Evolutionary conservation across 495 filamentous ascomycete genomes (phyloP).

Genomic region (Tetracladium marchalianum): DNA sequence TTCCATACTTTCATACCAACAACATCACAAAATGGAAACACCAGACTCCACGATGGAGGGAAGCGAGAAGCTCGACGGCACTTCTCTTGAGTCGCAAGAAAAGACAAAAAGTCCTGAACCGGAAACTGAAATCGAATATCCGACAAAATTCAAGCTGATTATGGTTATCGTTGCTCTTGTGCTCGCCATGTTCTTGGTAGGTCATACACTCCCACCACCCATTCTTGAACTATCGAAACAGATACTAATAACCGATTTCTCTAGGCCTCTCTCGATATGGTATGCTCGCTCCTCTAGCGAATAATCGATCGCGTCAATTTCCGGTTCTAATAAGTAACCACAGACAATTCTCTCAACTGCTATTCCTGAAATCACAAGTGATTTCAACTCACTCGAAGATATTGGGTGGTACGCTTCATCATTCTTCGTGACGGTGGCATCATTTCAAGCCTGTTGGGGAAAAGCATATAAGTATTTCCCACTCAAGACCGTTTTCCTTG

Average conservation of each 20-base stretch:
- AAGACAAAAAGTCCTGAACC: not conserved
- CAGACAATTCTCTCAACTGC: conserved; percentile 43
- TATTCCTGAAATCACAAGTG: conserved; percentile 35
- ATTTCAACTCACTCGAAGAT: conserved; percentile 33
- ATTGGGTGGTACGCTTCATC: conserved; percentile 42
- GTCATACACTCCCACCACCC: not conserved
- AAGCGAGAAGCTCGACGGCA: too few relatives aligned
- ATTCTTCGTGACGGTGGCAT: conserved; percentile 46
- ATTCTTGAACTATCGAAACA: not conserved
- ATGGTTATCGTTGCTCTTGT: conserved; percentile 3
- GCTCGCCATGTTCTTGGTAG: conserved; percentile 7
- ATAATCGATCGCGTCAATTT: not conserved
- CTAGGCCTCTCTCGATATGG: conserved; percentile 9
- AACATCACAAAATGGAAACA: too few relatives aligned
- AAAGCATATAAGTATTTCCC: conserved; percentile 21
- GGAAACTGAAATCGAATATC: conserved; percentile 1
- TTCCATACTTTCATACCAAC: too few relatives aligned
- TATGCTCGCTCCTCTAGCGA: not conserved
- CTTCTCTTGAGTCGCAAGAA: too few relatives aligned
- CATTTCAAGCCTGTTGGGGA: conserved; percentile 11
- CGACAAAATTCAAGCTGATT: not conserved
- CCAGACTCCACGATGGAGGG: too few relatives aligned
- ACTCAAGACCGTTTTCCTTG: conserved; percentile 50
- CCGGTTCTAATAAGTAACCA: conserved; percentile 24
- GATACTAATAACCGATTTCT: not conserved